Percentiles rank a stretch among this genome's conserved stretches.
Conservation (phyloP, 345 rosid genomes). For the Cardamine resedifolia region DNA sequence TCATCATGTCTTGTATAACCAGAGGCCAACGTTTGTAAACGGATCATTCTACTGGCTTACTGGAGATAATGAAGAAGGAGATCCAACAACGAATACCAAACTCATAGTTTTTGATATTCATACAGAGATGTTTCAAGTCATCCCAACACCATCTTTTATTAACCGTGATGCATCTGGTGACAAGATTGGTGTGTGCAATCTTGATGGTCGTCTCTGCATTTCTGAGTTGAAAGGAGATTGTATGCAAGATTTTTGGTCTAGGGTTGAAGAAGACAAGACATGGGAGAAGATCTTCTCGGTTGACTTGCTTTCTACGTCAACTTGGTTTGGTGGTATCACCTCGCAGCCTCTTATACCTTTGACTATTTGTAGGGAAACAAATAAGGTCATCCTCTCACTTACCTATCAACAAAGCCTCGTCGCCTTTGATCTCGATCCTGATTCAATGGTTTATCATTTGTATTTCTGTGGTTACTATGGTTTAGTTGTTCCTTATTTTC, state of each 20-base stretch:
- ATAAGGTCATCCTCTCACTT: slow-evolving; percentile 2
- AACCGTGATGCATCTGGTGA: background rate
- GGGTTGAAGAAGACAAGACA: background rate
- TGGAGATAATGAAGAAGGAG: background rate
- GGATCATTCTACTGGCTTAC: slow-evolving; percentile 25
- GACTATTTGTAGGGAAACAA: background rate
- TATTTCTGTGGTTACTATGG: background rate
- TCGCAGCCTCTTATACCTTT: background rate
- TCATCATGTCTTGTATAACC: background rate
- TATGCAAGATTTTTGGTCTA: slow-evolving; percentile 2
- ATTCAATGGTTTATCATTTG: slow-evolving; percentile 7
- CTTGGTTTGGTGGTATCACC: slow-evolving; percentile 9
- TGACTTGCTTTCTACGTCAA: background rate
- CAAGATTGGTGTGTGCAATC: background rate
- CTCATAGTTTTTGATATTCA: slow-evolving; percentile 16
- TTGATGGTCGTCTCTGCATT: slow-evolving; percentile 18
- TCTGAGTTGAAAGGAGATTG: background rate
- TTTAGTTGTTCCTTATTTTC: slow-evolving; percentile 11
- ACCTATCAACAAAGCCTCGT: background rate
- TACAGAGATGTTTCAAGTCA: slow-evolving; percentile 6
- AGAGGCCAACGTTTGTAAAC: slow-evolving; percentile 23
- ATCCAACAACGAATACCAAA: background rate
- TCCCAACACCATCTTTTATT: background rate
- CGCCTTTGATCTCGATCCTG: slow-evolving; percentile 3
- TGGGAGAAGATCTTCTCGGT: slow-evolving; percentile 15